Percentiles rank a stretch among this genome's conserved stretches.
phyloP scores from a whole-genome alignment of 768 basidiomycete species.

The Dendrothele bispora region DNA sequence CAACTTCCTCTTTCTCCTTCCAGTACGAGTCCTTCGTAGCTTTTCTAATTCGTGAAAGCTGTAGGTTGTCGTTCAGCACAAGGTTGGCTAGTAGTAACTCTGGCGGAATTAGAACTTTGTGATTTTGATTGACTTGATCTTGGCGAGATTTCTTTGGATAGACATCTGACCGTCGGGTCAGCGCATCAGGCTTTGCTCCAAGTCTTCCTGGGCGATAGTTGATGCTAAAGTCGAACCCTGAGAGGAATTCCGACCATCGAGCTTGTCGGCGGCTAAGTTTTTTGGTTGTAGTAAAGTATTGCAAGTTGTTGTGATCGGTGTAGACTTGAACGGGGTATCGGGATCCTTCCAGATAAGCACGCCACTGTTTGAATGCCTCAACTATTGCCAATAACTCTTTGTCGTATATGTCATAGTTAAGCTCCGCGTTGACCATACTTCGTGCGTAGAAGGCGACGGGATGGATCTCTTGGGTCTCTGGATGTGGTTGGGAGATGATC shows the following conservation, averaged over 20 bases:
- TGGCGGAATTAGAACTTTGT: background rate
- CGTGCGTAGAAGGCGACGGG: slow-evolving; percentile 24
- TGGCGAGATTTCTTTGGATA: slow-evolving; percentile 13
- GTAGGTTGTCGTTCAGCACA: background rate
- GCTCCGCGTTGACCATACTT: slow-evolving; percentile 17
- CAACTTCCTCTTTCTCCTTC: background rate
- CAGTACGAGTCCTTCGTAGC: background rate
- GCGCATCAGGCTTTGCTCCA: slow-evolving; percentile 18
- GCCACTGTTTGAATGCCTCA: too few species aligned
- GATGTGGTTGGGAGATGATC: slow-evolving; percentile 6
- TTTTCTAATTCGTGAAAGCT: background rate
- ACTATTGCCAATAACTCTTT: slow-evolving; percentile 37
- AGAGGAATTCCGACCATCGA: too few species aligned
- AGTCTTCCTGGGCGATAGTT: slow-evolving; percentile 17
- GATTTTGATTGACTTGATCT: background rate
- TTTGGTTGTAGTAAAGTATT: too few species aligned
- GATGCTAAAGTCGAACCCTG: slow-evolving; percentile 10
- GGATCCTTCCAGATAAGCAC: too few species aligned
- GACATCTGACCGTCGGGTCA: slow-evolving; percentile 14
- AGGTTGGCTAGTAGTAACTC: too few species aligned
- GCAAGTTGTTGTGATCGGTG: too few species aligned
- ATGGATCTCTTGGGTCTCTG: slow-evolving; percentile 10
- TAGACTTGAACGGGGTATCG: too few species aligned
- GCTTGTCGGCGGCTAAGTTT: too few species aligned
- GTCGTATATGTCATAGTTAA: slow-evolving; percentile 33